Evolutionary conservation across 2,329 filamentous ascomycete species (phyloP), one percentile per base, ranked within the genome.

Genomic region (Aspergillus quadrilineatus): DNA sequence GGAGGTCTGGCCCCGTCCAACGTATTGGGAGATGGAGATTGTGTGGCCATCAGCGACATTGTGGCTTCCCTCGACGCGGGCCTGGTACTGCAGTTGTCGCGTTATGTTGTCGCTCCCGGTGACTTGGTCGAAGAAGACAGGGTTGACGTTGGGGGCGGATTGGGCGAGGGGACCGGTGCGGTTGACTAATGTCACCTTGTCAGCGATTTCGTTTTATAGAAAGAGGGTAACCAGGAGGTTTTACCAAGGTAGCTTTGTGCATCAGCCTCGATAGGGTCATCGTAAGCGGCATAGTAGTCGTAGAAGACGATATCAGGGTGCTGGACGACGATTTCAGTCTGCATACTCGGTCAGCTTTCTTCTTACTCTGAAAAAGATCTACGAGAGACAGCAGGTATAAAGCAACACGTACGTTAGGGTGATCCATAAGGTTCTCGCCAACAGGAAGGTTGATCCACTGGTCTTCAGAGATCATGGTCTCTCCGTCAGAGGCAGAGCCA

Each of bases 391-490:
- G 22, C 17, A 17, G 17, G 17, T 17, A 22, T 22, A 2, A 2
- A 22, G 22, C 22, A 22, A 2, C 22, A 59, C 63, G 14, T 64
- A 69, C 42, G 58, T 57, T 69, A 12, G 65, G 65, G 56, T 69
- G 65, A 74, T 81, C 79, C 61, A 78, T 76, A 46, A 81, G 63
- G 59, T 80, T 80, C 52, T 79, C 63, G 30, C 80, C 79, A n/a
- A 82, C 80, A 6, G 79, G 79, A 4, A 82, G 70, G 60, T 79
- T 71, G 63, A 82, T 79, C 80, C 79, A 81, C 26, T 78, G 59
- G n/a, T 69, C 59, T 57, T 75, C 68, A 15, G 73, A 68, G 54
- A 79, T 75, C 14, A 75, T 75, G 6, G 67, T 43, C 6, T 78
- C 75, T 17, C 65, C 69, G 55, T 77, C 79, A 60, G 32, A 8